A percentile compares a stretch with the other conserved stretches of the same genome.
Conservation (phyloP, 257 asterid genomes). For the Knoxia roxburghii region DNA sequence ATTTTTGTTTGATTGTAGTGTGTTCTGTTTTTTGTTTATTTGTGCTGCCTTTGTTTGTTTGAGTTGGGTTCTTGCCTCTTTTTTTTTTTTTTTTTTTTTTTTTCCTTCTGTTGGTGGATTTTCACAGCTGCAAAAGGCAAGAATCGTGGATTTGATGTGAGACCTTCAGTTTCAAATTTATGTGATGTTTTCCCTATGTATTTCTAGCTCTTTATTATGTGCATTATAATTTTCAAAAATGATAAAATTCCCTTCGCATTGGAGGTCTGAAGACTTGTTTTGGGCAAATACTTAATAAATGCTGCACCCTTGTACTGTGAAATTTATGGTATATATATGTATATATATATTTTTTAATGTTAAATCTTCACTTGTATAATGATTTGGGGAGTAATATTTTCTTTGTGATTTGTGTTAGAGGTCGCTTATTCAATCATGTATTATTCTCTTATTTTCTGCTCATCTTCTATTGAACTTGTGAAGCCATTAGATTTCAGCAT, state of each 20-base stretch:
- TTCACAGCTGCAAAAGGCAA: not conserved
- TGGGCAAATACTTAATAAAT: not conserved
- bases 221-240: too few relatives aligned
- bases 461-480: not conserved
- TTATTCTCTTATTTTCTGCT: not conserved
- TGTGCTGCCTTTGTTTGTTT: slow-evolving; percentile 1
- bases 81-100: too few relatives aligned
- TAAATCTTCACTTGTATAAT: not conserved
- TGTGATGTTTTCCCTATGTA: not conserved
- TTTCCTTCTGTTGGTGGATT: not conserved
- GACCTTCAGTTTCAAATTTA: not conserved
- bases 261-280: not conserved
- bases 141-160: not conserved
- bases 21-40: not conserved
- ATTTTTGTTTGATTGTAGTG: not conserved
- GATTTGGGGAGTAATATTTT: not conserved
- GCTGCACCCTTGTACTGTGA: not conserved
- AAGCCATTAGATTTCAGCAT: not conserved
- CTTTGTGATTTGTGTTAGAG: not conserved
- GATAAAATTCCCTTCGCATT: not conserved
- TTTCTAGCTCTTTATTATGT: not conserved
- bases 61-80: slow-evolving; percentile 5
- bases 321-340: too few relatives aligned
- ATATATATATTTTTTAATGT: not conserved
- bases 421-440: not conserved